Base-by-base conservation (phyloP, 225 moss, liverwort and hornwort genomes). In the Marchantia paleacea region DNA sequence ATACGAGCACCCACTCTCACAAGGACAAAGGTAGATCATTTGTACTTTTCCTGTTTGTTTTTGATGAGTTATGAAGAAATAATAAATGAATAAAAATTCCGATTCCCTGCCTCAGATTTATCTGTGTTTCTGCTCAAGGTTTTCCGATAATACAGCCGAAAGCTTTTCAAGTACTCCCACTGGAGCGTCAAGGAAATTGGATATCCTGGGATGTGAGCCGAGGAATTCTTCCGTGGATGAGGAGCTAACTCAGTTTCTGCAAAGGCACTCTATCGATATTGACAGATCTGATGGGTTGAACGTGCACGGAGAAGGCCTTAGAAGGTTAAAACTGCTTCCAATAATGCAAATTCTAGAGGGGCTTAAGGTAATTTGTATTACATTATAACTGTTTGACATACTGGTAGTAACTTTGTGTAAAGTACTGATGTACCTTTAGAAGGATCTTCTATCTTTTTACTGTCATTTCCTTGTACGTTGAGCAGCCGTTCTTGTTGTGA, bases 251-350 rank as follows among this genome's bases (percentile, higher is more conserved):
- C 18, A 4, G 51, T 7, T 7, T 54, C 31, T 52, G 29, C 52
- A 66, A 54, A 31, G 6, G 30, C 55, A 68, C 57, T 12, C 15
- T 57, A 58, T 58, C 28, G 71, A 47, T 39, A 30, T 52, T 10
- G 79, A 80, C 50, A 75, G 19, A 51, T 60, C 50, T 28, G 82
- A 85, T 71, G 81, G 67, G 69, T 69, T 80, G 65, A 77, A 89
- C 79, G 78, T 88, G 77, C 88, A 90, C 79, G 93, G 93, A 75
- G 81, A 76, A 31, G 91, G 93, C 75, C 86, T 93, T 18, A 87
- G 83, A 65, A 83, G 87, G 16, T 76, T 90, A 71, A 79, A 80
- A 73, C 71, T 91, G 12, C 90, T 85, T 66, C 63, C 84, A 9
- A 75, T 93, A 20, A 76, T 89, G 90, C 77, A 79, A 73, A 83